Percentiles rank a stretch among this genome's conserved stretches.
phyloP scores from a whole-genome alignment of 2,329 filamentous ascomycete genomes.

The Penicillium italicum region DNA sequence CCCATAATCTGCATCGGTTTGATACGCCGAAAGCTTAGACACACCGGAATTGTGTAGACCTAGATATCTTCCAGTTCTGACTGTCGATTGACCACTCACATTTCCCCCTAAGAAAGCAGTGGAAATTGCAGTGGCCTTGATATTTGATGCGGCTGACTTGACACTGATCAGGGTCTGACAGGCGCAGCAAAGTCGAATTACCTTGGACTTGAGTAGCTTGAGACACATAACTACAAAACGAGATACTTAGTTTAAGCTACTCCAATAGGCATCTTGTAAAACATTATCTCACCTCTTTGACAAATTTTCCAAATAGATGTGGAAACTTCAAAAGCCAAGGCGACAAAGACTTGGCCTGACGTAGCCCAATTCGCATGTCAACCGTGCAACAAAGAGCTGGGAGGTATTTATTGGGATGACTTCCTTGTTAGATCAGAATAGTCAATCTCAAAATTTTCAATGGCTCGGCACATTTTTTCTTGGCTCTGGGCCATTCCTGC shows the following conservation, averaged over 20 bases:
- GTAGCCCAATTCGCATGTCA: background rate
- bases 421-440: background rate
- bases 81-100: background rate
- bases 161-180: background rate
- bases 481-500: conserved; percentile 8
- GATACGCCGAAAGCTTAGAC: background rate
- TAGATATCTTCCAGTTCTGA: background rate
- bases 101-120: too few species aligned
- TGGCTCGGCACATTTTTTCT: background rate
- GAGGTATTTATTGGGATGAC: conserved; percentile 2
- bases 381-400: conserved; percentile 2
- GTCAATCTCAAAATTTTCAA: background rate
- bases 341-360: conserved; percentile 1
- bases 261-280: background rate
- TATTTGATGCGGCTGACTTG: background rate
- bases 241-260: background rate
- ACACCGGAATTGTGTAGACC: background rate
- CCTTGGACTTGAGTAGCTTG: background rate
- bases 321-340: background rate
- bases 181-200: background rate
- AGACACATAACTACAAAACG: background rate
- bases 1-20: background rate
- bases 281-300: background rate
- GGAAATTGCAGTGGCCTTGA: background rate
- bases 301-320: background rate